These are phyloP conservation scores for Hygrophila difformis DNA, from an alignment of 257 asterid genomes.

Conservation along the genomic window DNA sequence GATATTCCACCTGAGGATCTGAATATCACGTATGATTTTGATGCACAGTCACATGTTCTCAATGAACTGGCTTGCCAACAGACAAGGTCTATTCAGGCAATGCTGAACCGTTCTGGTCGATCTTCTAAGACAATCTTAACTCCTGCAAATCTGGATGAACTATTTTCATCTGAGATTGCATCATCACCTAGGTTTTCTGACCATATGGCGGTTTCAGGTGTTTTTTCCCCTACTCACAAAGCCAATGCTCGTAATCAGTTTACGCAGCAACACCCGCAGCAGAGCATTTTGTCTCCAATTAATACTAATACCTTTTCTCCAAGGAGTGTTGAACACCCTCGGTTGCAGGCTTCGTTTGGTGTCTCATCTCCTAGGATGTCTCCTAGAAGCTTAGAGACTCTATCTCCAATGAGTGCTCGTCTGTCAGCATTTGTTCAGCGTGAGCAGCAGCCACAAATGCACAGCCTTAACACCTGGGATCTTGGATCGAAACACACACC, in stretches of 20 bases:
- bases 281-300: slow-evolving; percentile 46
- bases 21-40: slow-evolving; percentile 34
- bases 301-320: slow-evolving; percentile 48
- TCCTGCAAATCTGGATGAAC: slow-evolving; percentile 62
- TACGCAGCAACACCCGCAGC: slow-evolving; percentile 69
- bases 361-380: slow-evolving; percentile 74
- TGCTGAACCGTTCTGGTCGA: slow-evolving; percentile 44
- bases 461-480: slow-evolving; percentile 56
- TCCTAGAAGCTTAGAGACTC: slow-evolving; percentile 72
- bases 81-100: slow-evolving; percentile 29
- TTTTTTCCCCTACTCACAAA: slow-evolving; percentile 53
- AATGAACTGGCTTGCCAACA: slow-evolving; percentile 53
- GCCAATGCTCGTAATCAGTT: slow-evolving; percentile 31
- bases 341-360: slow-evolving; percentile 56
- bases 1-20: slow-evolving; percentile 43
- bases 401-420: slow-evolving; percentile 61
- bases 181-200: slow-evolving; percentile 52
- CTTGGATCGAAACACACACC: slow-evolving; percentile 39
- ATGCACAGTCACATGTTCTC: slow-evolving; percentile 31
- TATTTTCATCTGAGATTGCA: slow-evolving; percentile 42
- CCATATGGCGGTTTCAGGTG: slow-evolving; percentile 37
- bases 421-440: slow-evolving; percentile 52
- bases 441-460: slow-evolving; percentile 62
- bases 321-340: slow-evolving; percentile 41
- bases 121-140: slow-evolving; percentile 37